A percentile compares a stretch with the other conserved stretches of the same genome.
Conservation (phyloP, 768 basidiomycete genomes). For the Leucosporidium creatinivorum region DNA sequence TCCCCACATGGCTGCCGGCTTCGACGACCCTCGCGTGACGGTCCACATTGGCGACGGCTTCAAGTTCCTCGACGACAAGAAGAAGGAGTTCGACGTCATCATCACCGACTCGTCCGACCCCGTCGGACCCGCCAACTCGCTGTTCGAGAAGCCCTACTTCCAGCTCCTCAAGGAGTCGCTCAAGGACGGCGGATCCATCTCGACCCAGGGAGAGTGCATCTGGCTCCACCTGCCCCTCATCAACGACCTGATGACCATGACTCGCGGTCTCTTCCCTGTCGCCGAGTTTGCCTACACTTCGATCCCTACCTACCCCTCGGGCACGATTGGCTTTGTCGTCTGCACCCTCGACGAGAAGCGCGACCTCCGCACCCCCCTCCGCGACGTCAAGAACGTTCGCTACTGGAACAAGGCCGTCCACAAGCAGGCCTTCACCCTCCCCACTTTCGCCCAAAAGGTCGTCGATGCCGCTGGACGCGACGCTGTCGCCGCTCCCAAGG, state of each 20-base stretch:
- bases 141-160: slow-evolving; percentile 97
- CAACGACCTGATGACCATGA: slow-evolving; percentile 60
- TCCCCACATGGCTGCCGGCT: slow-evolving; percentile 83
- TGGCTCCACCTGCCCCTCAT: slow-evolving; percentile 93
- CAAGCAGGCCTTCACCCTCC: slow-evolving; percentile 73
- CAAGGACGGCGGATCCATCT: slow-evolving; percentile 80
- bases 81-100: slow-evolving; percentile 82
- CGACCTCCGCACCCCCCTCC: slow-evolving; percentile 64
- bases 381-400: slow-evolving; percentile 54
- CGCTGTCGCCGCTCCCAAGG: slow-evolving; percentile 36
- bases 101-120: slow-evolving; percentile 99
- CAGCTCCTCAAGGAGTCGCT: slow-evolving; percentile 85
- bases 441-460: slow-evolving; percentile 76
- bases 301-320: slow-evolving; percentile 96
- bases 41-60: slow-evolving; percentile 91
- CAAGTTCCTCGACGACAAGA: slow-evolving; percentile 86
- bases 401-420: slow-evolving; percentile 86
- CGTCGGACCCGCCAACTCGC: slow-evolving; percentile 84
- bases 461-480: slow-evolving; percentile 48
- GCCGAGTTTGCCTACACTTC: slow-evolving; percentile 90
- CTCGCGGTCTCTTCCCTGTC: slow-evolving; percentile 65
- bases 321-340: slow-evolving; percentile 90
- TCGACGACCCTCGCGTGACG: slow-evolving; percentile 69
- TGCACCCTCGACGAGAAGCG: slow-evolving; percentile 67
- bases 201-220: slow-evolving; percentile 89